phyloP scores from a whole-genome alignment of 768 basidiomycete genomes.

The Boletellus ananas region DNA sequence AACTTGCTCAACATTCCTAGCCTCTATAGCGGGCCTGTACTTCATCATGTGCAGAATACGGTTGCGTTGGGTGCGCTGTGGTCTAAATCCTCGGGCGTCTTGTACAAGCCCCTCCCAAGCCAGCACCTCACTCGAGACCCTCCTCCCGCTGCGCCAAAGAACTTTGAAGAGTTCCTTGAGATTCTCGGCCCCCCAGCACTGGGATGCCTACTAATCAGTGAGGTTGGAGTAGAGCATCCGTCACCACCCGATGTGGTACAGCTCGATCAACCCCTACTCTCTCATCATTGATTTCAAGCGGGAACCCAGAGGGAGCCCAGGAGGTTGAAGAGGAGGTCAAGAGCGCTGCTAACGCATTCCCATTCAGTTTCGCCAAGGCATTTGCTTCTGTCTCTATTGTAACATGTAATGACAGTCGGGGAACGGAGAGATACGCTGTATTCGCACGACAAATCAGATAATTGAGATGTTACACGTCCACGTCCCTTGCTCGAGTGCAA shows the following conservation, averaged over 20 bases:
- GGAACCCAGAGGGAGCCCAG: not conserved
- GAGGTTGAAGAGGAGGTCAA: not conserved
- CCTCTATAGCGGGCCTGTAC: not conserved
- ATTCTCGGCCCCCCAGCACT: not conserved
- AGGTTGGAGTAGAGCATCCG: not conserved
- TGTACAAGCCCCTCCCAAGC: not conserved
- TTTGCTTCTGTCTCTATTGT: no score
- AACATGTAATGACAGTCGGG: no score
- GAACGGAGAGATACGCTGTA: no score
- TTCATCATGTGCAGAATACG: not conserved
- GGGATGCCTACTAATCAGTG: not conserved
- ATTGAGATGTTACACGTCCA: no score
- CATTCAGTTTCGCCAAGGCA: no score
- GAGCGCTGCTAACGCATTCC: not conserved
- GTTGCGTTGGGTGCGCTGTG: not conserved
- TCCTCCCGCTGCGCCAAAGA: not conserved
- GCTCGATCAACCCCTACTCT: not conserved
- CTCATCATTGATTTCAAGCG: not conserved
- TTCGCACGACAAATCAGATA: no score
- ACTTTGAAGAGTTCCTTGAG: not conserved
- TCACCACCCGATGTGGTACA: not conserved
- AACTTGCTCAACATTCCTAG: not conserved
- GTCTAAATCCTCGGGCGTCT: not conserved
- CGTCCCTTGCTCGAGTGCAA: no score
- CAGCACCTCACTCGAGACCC: not conserved